These are phyloP conservation scores for Mortierella alpina DNA, from an alignment of 192 early-diverging fungal genomes.

Conservation along the genomic window DNA sequence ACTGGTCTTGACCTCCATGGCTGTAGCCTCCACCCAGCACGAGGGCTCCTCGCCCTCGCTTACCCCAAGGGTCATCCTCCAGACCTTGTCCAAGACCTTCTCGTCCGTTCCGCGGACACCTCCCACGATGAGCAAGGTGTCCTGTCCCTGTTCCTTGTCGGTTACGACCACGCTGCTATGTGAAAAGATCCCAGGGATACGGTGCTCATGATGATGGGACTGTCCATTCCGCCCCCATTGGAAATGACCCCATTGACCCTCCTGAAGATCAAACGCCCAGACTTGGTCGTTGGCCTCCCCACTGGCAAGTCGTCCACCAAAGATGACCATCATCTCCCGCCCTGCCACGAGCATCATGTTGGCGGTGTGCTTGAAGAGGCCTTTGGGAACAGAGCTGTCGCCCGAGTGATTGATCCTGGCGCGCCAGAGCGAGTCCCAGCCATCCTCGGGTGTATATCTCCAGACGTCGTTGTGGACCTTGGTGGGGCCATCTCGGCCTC, in stretches of 20 bases:
- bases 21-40: slow-evolving; percentile 13
- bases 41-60: background rate
- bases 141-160: slow-evolving; percentile 1
- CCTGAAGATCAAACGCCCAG: slow-evolving; percentile 41
- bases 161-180: slow-evolving; percentile 30
- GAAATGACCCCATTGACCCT: slow-evolving; percentile 33
- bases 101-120: slow-evolving; percentile 35
- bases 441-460: slow-evolving; percentile 19
- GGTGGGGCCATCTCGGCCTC: slow-evolving; percentile 43
- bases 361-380: slow-evolving; percentile 44
- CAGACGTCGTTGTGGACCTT: slow-evolving; percentile 52
- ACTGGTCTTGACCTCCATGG: slow-evolving; percentile 7
- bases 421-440: slow-evolving; percentile 34
- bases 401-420: slow-evolving; percentile 18
- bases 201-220: background rate
- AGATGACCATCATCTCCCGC: slow-evolving; percentile 44
- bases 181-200: slow-evolving; percentile 18
- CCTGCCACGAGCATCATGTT: slow-evolving; percentile 41
- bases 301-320: slow-evolving; percentile 29
- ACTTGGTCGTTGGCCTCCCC: slow-evolving; percentile 26
- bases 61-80: slow-evolving; percentile 10
- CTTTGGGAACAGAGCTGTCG: slow-evolving; percentile 11
- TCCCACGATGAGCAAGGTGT: slow-evolving; percentile 25
- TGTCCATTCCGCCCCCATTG: slow-evolving; percentile 1
- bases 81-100: slow-evolving; percentile 22